Conservation (phyloP, 768 basidiomycete species). For the Mycena epipterygia region DNA sequence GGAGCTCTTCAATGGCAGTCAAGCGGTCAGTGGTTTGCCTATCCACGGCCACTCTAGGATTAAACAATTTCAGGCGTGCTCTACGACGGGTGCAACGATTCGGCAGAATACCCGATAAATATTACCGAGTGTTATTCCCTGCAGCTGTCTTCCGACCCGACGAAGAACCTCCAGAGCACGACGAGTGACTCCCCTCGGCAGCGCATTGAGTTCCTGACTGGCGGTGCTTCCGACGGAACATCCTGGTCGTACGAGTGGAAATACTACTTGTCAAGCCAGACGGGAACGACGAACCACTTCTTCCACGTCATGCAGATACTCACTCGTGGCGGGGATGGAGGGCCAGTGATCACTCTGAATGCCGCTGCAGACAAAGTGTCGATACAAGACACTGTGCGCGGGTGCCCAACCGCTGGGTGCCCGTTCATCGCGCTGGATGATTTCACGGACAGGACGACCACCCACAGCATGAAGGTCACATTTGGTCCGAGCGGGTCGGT, state of each 20-base stretch:
- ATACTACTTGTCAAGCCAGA: conserved; percentile 21
- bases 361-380: not conserved
- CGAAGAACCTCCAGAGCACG: conserved; percentile 17
- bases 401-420: conserved; percentile 15
- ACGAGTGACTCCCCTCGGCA: conserved; percentile 7
- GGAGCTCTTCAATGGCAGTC: conserved; percentile 12
- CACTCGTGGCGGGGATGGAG: conserved; percentile 3
- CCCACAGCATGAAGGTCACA: conserved; percentile 11
- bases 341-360: conserved; percentile 16
- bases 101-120: not conserved
- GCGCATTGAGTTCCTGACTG: conserved; percentile 30
- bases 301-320: conserved; percentile 31
- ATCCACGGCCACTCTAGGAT: not conserved
- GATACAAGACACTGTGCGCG: conserved; percentile 23
- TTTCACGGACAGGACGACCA: conserved; percentile 28
- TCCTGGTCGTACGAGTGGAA: conserved; percentile 20
- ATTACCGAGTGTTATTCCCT: conserved; percentile 21
- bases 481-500: conserved; percentile 1
- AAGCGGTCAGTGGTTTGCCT: not conserved
- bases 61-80: conserved; percentile 1
- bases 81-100: conserved; percentile 18
- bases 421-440: conserved; percentile 17
- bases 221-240: conserved; percentile 16
- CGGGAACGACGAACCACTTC: conserved; percentile 20
- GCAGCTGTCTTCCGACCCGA: conserved; percentile 18